Base-by-base conservation (phyloP, 2,329 filamentous ascomycete species). In the Claviceps citrina region DNA sequence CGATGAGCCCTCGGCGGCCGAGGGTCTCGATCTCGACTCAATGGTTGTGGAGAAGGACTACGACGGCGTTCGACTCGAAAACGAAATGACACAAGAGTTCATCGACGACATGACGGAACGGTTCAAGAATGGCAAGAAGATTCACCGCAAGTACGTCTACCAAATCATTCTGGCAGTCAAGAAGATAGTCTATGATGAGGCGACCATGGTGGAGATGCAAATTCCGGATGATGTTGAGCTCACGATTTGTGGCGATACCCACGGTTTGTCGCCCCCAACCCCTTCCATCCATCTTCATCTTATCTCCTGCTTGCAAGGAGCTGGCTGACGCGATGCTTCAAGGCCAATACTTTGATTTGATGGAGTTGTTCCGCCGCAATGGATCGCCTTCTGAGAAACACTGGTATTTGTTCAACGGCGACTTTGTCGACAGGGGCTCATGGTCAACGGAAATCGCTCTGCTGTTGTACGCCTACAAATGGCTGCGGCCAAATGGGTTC, bases 401-500 rank as follows among this genome's bases (percentile, higher is more conserved):
- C 58, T 83, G 79, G 59, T 98, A 96, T 58, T 72, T 98, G 10
- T 98, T 98, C 71, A 98, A 98, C 59, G 91, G 91, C 48, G 91
- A 98, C 63, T 98, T 98, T 56, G 91, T 98, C 40, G 91, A 98
- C 59, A 77, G 91, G 57, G 91, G 91, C 22, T 95, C 86, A 28
- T 98, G 91, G 91, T 96, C 89, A 6, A 86, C 80, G n/a, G 91
- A 98, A 59, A 93, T 98, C 50, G 89, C 86, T 9, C 70, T 98
- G 35, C 69, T 95, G 9, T 70, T 98, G 16, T 98, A 95, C 60
- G 83, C 89, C 33, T 93, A 94, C 71, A 98, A 98, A 67, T 94
- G 85, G 89, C 63, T 96, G 52, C 78, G 83, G 40, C 91, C 91
- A 7, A 74, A 77, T 32, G 76, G 70, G 40, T 89, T 98, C 70